Conservation (phyloP, 805 yeast species). For the Yarrowia sp. region DNA sequence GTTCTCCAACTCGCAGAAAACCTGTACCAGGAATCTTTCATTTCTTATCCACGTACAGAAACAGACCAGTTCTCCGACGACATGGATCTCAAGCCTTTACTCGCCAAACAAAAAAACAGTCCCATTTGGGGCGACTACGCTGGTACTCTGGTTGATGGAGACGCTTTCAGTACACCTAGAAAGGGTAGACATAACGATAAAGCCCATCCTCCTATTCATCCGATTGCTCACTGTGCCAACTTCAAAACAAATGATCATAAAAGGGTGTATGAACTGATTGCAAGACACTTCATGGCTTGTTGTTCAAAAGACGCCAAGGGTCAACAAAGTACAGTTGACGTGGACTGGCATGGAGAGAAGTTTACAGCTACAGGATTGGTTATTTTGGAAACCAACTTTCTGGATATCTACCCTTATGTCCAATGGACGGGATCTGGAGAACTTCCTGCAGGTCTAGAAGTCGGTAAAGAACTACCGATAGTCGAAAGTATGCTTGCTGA, state of each 20-base stretch:
- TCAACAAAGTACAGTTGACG: constrained; percentile 52
- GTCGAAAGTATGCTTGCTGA: constrained; percentile 56
- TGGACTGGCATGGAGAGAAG: constrained; percentile 74
- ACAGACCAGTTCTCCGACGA: constrained; percentile 78
- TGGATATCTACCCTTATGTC: constrained; percentile 75
- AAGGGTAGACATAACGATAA: constrained; percentile 82
- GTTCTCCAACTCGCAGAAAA: constrained; percentile 76
- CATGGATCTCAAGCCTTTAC: constrained; percentile 64
- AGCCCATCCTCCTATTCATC: constrained; percentile 99
- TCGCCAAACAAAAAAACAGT: constrained; percentile 57
- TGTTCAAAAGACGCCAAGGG: constrained; percentile 92
- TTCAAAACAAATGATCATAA: constrained; percentile 49
- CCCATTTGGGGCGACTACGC: constrained; percentile 75
- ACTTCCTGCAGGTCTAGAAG: constrained; percentile 56
- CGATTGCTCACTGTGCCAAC: constrained; percentile 45
- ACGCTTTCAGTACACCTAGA: constrained; percentile 63
- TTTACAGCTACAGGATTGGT: constrained; percentile 72
- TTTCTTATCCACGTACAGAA: constrained; percentile 97
- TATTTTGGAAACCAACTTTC: constrained; percentile 69
- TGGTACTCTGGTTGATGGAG: constrained; percentile 40
- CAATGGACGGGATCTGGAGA: constrained; percentile 66
- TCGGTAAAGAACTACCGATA: constrained; percentile 57
- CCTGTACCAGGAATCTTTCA: constrained; percentile 76
- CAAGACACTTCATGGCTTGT: constrained; percentile 82
- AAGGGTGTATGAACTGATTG: constrained; percentile 81